These are phyloP conservation scores for Lodderomyces orthopsilosis DNA, from an alignment of 1,139 yeast species.

Conservation along the genomic window DNA sequence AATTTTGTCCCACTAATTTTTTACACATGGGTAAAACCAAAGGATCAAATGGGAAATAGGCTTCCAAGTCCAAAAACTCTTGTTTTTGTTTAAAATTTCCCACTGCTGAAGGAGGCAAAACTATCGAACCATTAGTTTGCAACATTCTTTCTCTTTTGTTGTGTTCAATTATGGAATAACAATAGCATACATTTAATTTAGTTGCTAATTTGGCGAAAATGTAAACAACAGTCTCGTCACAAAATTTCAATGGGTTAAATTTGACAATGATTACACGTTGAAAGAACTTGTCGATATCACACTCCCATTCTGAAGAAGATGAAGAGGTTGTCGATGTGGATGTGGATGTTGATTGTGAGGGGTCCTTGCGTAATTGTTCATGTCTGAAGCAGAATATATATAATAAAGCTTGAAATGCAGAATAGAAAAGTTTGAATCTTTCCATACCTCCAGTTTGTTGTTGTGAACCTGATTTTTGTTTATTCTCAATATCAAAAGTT, in stretches of 20 bases:
- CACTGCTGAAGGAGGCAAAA: slow-evolving; percentile 32
- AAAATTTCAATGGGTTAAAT: slow-evolving; percentile 89
- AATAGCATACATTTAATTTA: slow-evolving; percentile 84
- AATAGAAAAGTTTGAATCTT: slow-evolving; percentile 81
- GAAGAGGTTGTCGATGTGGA: slow-evolving; percentile 2
- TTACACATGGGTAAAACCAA: slow-evolving; percentile 66
- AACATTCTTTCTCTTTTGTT: slow-evolving; percentile 67
- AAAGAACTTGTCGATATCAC: slow-evolving; percentile 78
- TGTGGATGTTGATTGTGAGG: slow-evolving; percentile 12
- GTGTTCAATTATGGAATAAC: slow-evolving; percentile 89
- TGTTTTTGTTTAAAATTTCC: slow-evolving; percentile 54
- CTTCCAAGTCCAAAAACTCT: slow-evolving; percentile 84
- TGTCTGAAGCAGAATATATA: slow-evolving; percentile 92
- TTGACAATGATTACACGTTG: slow-evolving; percentile 83
- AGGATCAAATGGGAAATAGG: slow-evolving; percentile 96
- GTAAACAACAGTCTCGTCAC: slow-evolving; percentile 89
- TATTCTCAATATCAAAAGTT: slow-evolving; percentile 49
- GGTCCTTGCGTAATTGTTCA: slow-evolving; percentile 46
- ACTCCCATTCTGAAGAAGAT: slow-evolving; percentile 64
- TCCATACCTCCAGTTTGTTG: slow-evolving; percentile 59
- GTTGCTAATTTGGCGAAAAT: slow-evolving; percentile 94
- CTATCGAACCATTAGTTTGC: slow-evolving; percentile 28
- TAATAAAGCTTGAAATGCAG: slow-evolving; percentile 88
- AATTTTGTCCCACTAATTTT: slow-evolving; percentile 48
- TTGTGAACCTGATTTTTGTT: slow-evolving; percentile 7